A percentile compares a stretch with the other conserved stretches of the same genome.
phyloP scores from a whole-genome alignment of 2,329 filamentous ascomycete genomes.

The Pleomassaria siparia region DNA sequence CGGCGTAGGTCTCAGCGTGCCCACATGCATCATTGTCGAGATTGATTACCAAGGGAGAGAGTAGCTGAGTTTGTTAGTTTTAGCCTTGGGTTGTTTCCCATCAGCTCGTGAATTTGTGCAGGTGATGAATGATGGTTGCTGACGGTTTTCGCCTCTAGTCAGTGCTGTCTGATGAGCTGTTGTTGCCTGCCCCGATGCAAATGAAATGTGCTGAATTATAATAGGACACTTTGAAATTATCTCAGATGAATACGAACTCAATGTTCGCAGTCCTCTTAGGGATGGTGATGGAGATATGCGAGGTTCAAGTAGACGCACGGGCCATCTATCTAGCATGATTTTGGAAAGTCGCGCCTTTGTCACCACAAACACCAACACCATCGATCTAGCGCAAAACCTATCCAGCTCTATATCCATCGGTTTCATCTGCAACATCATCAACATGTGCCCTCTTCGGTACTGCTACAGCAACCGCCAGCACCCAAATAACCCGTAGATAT shows the following conservation, averaged over 20 bases:
- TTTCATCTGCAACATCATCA: background rate
- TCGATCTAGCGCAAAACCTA: background rate
- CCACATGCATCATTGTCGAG: too few relatives aligned
- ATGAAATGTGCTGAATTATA: background rate
- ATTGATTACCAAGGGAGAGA: too few relatives aligned
- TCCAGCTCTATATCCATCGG: background rate
- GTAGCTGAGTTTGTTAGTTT: too few relatives aligned
- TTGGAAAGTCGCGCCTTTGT: background rate
- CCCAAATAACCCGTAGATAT: background rate
- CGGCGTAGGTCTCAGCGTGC: too few relatives aligned
- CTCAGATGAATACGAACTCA: background rate
- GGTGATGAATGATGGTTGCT: too few relatives aligned
- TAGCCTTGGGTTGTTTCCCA: too few relatives aligned
- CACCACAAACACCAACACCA: background rate
- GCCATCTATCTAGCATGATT: background rate
- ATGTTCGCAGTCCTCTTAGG: background rate
- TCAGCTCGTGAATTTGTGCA: too few relatives aligned
- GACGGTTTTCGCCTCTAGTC: background rate
- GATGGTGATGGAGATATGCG: too few relatives aligned
- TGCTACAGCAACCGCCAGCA: background rate
- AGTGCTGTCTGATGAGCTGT: too few relatives aligned
- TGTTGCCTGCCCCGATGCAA: too few relatives aligned
- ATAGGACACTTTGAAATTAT: background rate
- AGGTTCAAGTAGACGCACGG: background rate
- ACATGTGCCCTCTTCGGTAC: background rate